phyloP scores from a whole-genome alignment of 345 rosid genomes.

The Boechera divaricarpa region DNA sequence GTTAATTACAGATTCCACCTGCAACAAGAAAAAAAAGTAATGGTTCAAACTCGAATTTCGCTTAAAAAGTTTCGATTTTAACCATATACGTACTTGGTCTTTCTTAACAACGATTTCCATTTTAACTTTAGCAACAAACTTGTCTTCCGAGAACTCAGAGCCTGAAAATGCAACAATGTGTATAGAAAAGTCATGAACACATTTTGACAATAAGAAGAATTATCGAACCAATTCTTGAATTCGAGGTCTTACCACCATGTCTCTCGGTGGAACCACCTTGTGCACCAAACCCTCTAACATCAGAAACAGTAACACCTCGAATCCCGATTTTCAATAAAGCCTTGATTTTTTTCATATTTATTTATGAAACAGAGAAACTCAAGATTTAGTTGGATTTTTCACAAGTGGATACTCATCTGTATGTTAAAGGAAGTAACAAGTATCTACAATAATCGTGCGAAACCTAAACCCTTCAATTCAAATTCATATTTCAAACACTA shows the following conservation, averaged over 20 bases:
- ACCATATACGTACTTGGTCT: slow-evolving; percentile 62
- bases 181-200: slow-evolving; percentile 15
- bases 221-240: slow-evolving; percentile 4
- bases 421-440: neutral
- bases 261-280: slow-evolving; percentile 91
- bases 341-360: slow-evolving; percentile 39
- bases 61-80: neutral
- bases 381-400: slow-evolving; percentile 24
- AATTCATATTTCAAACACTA: slow-evolving; percentile 9
- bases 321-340: slow-evolving; percentile 80
- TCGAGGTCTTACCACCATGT: slow-evolving; percentile 67
- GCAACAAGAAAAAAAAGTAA: slow-evolving; percentile 19
- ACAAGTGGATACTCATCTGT: neutral
- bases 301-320: slow-evolving; percentile 87
- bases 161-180: slow-evolving; percentile 49
- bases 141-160: slow-evolving; percentile 90
- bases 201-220: slow-evolving; percentile 15
- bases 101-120: slow-evolving; percentile 86
- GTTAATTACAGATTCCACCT: slow-evolving; percentile 84
- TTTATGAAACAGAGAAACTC: slow-evolving; percentile 19
- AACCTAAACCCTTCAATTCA: neutral
- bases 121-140: slow-evolving; percentile 87
- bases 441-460: neutral
- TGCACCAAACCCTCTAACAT: slow-evolving; percentile 89
- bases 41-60: slow-evolving; percentile 3